Base-by-base conservation (phyloP, 2,329 filamentous ascomycete species). In the Aspergillus vadensis region DNA sequence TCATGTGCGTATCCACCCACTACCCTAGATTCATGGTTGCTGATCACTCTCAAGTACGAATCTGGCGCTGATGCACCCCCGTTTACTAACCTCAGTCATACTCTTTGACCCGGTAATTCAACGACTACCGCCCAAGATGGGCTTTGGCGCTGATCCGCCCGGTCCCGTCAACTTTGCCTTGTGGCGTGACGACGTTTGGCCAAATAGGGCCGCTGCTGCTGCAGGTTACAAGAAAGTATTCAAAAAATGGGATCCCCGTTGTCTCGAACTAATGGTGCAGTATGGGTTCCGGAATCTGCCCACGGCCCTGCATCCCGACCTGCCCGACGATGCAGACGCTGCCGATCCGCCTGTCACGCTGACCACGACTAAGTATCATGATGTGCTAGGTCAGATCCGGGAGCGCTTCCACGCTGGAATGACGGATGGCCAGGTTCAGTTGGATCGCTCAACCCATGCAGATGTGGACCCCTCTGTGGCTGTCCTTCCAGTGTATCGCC, bases 1-100 rank as follows among this genome's bases (percentile, higher is more conserved):
- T 62, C 10, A 92, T 62, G 38, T 58, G 8, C 19, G 44, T 47
- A 9, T n/a, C 39, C 41, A 27, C 5, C 2, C 21, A 8, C 12
- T 5, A 1, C 12, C 15, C 5, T n/a, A 15, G 39, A 4, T 5
- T 3, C 7, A 9, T 27, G 9, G 19, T 38, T 15, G 44, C 10
- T 23, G 25, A 32, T 1, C 12, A 5, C 4, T 6, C 0, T 6
- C 0, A 5, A 58, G 55, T 10, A 38, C 55, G 7, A 54, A 57
- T 27, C 43, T 62, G 2, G 59, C 60, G 0, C 27, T 60, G 10
- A 54, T 62, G 25, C 60, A 62, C 6, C 57, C 60, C 14, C 47
- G 57, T 7, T 54, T 62, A 6, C 57, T 62, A n/a, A 50, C 41
- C 2, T 44, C 57, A 1, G 23, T 62, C 2, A 44, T 62, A 10